A percentile compares a stretch with the other conserved stretches of the same genome.
Evolutionary conservation across 306 rosid genomes (phyloP).

Genomic region (Casuarina glauca): DNA sequence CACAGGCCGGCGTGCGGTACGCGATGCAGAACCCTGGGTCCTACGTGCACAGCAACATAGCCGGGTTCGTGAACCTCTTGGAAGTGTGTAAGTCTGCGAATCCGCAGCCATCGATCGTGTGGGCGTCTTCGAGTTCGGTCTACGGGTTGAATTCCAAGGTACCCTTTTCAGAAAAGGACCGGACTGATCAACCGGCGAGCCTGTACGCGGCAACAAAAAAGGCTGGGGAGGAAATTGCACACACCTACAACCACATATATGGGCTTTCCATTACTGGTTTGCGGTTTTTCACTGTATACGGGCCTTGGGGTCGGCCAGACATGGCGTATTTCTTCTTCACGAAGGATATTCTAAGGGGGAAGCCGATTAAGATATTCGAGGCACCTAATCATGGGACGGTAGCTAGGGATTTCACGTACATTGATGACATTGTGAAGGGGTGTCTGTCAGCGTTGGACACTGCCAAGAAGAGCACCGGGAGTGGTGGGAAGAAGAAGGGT

Average conservation of each 20-base stretch:
- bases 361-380: slow-evolving; percentile 58
- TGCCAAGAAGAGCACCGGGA: slow-evolving; percentile 79
- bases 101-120: slow-evolving; percentile 71
- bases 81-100: slow-evolving; percentile 67
- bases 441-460: slow-evolving; percentile 81
- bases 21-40: slow-evolving; percentile 81
- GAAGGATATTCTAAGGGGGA: slow-evolving; percentile 72
- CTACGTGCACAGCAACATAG: slow-evolving; percentile 75
- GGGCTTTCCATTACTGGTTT: slow-evolving; percentile 83
- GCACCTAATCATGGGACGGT: slow-evolving; percentile 68
- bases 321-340: slow-evolving; percentile 89
- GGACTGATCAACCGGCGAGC: slow-evolving; percentile 83
- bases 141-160: slow-evolving; percentile 84
- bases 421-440: slow-evolving; percentile 79
- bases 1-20: slow-evolving; percentile 84
- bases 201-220: slow-evolving; percentile 82
- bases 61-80: slow-evolving; percentile 71
- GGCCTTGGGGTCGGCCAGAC: slow-evolving; percentile 96
- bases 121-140: slow-evolving; percentile 91
- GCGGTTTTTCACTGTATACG: slow-evolving; percentile 81
- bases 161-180: slow-evolving; percentile 77
- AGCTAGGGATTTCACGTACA: slow-evolving; percentile 84
- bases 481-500: slow-evolving; percentile 81
- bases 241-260: slow-evolving; percentile 72
- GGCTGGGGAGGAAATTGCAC: slow-evolving; percentile 84